Evolutionary conservation across 495 filamentous ascomycete species (phyloP), one percentile per base, ranked within the genome.

Genomic region (Talaromyces trachyspermus): DNA sequence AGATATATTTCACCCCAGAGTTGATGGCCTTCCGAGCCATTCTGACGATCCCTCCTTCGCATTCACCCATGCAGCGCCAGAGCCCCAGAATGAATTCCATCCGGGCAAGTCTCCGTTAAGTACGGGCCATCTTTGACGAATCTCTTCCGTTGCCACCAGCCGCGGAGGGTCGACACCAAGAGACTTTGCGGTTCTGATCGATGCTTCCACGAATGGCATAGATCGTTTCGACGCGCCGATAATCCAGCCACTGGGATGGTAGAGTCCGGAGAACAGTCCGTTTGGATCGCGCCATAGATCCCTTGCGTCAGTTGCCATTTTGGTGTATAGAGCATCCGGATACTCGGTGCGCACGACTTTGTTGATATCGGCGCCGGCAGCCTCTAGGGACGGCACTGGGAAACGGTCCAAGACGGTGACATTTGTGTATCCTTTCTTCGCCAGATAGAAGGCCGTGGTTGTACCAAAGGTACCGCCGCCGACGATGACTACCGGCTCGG

Each of bases 261-360:
- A 32, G 29, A 32, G 29, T n/a, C 29, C 29, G 14, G 29, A 9
- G 14, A 32, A 32, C 14, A 32, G 29, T 10, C 29, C 29, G 14
- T 32, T 4, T 4, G 29, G 29, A n/a, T 32, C 29, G 14, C 2
- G 14, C 29, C 29, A 32, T n/a, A 32, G 10, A n/a, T 18, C 37
- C 15, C 22, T 24, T 2, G 15, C 37, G 35, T 47, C 32, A 17
- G n/a, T 62, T 5, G 69, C 80, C 43, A 89, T 74, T 12, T 57
- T 56, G 17, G 76, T 68, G 55, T 89, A 88, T 7, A 68, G 70
- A 3, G 70, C 60, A 55, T 86, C 77, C 1, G 74, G 66, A 59
- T 89, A 89, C 61, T 89, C 85, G 39, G 81, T 57, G 23, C 85
- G 72, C 50, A 89, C 68, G 46, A 84, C 76, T 30, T 79, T 74